Evolutionary conservation across 164 flowering plant species (phyloP).

Genomic region (Chloranthus sessilifolius): DNA sequence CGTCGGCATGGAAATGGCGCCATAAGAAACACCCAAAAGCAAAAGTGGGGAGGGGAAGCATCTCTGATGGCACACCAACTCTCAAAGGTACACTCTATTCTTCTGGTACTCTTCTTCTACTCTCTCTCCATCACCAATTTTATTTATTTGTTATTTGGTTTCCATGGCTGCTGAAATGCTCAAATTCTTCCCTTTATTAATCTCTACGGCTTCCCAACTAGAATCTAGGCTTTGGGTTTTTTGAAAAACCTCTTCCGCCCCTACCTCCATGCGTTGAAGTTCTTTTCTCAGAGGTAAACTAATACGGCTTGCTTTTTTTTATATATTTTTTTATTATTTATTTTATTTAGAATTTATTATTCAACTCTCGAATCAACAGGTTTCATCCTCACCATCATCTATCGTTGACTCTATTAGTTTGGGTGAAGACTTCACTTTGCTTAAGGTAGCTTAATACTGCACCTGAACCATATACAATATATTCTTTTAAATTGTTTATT

Average conservation of each 20-base stretch:
- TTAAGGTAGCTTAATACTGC: slow-evolving; percentile 47
- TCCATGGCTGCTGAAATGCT: too few species aligned
- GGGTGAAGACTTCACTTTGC: slow-evolving; percentile 42
- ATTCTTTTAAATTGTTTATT: not conserved
- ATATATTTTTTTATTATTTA: not conserved
- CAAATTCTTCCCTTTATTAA: too few species aligned
- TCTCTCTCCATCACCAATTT: too few species aligned
- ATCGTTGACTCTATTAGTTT: slow-evolving; percentile 53
- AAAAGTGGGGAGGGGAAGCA: too few species aligned
- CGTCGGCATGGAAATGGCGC: too few species aligned
- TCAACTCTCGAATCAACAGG: slow-evolving; percentile 19
- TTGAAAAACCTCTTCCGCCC: slow-evolving; percentile 45
- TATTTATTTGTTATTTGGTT: too few species aligned
- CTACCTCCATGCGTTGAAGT: slow-evolving; percentile 81
- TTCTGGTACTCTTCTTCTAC: too few species aligned
- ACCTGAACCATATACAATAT: not conserved
- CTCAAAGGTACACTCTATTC: too few species aligned
- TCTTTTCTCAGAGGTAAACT: slow-evolving; percentile 56
- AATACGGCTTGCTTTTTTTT: not conserved
- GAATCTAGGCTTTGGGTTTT: slow-evolving; percentile 41
- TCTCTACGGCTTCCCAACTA: too few species aligned
- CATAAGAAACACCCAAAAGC: too few species aligned
- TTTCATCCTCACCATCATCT: slow-evolving; percentile 33
- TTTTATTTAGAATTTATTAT: not conserved
- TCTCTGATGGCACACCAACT: too few species aligned